Evolutionary conservation across 108 stramenopile species (phyloP).

Genomic region (Tribonema minus): DNA sequence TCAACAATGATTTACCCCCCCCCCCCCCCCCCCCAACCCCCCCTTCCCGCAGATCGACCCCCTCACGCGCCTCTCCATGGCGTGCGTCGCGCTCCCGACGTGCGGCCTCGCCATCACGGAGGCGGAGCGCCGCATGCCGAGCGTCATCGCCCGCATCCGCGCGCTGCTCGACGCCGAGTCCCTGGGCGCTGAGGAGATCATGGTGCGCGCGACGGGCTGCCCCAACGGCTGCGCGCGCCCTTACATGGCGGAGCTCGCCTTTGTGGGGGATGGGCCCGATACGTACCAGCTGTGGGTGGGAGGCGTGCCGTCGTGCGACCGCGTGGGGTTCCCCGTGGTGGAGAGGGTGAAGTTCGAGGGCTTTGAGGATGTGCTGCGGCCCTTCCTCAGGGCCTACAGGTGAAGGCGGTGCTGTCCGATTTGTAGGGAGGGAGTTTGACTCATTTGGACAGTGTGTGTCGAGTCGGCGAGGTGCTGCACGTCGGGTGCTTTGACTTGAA

Average conservation of each 20-base stretch:
- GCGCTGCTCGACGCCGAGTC: conserved; percentile 72
- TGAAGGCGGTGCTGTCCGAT: conserved; percentile 17
- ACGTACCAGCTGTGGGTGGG: conserved; percentile 83
- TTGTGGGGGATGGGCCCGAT: conserved; percentile 93
- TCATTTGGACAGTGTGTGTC: no score
- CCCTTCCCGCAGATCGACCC: conserved; percentile 50
- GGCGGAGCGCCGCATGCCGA: conserved; percentile 88
- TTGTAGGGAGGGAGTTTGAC: no score
- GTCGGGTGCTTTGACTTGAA: no score
- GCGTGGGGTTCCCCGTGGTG: conserved; percentile 73
- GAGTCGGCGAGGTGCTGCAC: no score
- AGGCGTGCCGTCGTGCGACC: conserved; percentile 73
- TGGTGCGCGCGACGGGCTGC: conserved; percentile 96
- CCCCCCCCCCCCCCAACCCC: no score
- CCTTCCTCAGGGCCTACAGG: conserved; percentile 10
- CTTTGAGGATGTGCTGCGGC: neutral
- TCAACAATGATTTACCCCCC: no score
- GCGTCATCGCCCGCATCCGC: conserved; percentile 74
- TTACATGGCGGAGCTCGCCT: conserved; percentile 97
- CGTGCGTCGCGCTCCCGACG: conserved; percentile 91
- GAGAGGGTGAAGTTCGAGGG: conserved; percentile 67
- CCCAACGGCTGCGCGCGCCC: conserved; percentile 97
- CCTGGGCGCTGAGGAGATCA: conserved; percentile 79
- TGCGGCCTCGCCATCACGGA: conserved; percentile 96
- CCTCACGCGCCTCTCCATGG: conserved; percentile 69